Evolutionary conservation across 768 basidiomycete genomes (phyloP).

Genomic region (Leccinum incarnatum): DNA sequence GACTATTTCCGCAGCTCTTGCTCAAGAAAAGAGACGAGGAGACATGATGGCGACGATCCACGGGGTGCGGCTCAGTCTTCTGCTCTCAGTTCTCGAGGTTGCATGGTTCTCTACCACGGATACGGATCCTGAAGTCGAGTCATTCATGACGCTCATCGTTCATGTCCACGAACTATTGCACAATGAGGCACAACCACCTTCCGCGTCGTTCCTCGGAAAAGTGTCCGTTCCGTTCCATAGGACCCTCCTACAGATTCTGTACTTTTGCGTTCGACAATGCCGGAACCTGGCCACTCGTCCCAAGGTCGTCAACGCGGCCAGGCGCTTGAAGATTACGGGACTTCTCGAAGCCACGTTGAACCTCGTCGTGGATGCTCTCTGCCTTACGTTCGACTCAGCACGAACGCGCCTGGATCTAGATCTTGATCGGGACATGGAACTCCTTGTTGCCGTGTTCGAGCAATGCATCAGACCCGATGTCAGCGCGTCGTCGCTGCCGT

Average conservation of each 20-base stretch:
- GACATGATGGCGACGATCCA: constrained; percentile 87
- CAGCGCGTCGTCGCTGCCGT: constrained; percentile 63
- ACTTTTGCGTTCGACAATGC: constrained; percentile 69
- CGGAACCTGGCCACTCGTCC: constrained; percentile 47
- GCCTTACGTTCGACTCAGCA: constrained; percentile 64
- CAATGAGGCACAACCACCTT: constrained; percentile 73
- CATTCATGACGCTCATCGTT: constrained; percentile 59
- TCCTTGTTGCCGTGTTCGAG: constrained; percentile 79
- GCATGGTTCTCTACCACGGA: constrained; percentile 69
- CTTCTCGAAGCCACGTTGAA: constrained; percentile 61
- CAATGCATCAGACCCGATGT: constrained; percentile 72
- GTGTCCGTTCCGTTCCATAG: constrained; percentile 73
- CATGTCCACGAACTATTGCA: constrained; percentile 64
- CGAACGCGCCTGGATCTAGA: constrained; percentile 55
- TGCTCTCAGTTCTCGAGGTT: constrained; percentile 76
- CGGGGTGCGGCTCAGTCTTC: constrained; percentile 64
- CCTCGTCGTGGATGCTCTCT: constrained; percentile 66
- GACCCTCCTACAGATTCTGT: constrained; percentile 74
- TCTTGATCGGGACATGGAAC: constrained; percentile 77
- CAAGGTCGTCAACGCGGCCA: constrained; percentile 56
- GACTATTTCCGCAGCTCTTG: constrained; percentile 63
- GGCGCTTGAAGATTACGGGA: constrained; percentile 55
- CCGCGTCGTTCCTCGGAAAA: constrained; percentile 66
- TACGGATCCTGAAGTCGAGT: constrained; percentile 49
- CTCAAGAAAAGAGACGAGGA: constrained; percentile 67